Base-by-base conservation (phyloP, 495 filamentous ascomycete genomes). In the Penicillium angulare region DNA sequence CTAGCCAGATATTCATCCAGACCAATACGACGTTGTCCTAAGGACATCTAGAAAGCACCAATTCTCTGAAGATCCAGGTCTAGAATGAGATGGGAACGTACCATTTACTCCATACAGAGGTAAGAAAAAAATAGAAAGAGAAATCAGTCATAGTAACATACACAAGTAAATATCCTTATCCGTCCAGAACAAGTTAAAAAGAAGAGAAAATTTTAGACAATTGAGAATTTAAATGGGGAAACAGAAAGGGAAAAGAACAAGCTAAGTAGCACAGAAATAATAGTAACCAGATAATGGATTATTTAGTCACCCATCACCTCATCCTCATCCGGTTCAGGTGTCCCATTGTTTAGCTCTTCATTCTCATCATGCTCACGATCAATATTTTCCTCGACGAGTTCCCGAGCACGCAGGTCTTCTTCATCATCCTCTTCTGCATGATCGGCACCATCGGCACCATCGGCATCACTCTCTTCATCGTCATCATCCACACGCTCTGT, bases 281-380 rank as follows among this genome's bases (percentile, higher is more conserved):
- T 22, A 27, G 36, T 34, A 27, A 45, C 31, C 7, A 7, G 39
- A 44, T 31, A 20, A 17, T 16, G 20, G 34, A 12, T 13, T 16
- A 32, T 40, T 64, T 52, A 89, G 68, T 90, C 87, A 24, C 86
- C 86, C 72, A 90, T 80, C 12, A 90, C 71, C 53, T 85, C 78
- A 60, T 83, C 84, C 49, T 86, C 85, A 47, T 83, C 83, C 22
- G 79, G 76, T 45, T 81, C 80, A 56, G 70, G 72, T 23, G 66
- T 66, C 17, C 65, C 55, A 16, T 52, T 63, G 29, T 67, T 61
- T 17, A 64, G 60, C 12, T 68, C 69, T 8, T 73, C 68, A 12
- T 72, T 74, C 32, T 79, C 76, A 6, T 77, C 76, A 20, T 75
- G 72, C 22, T 79, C 79, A 0, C 72, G 76, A 51, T 82, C 79